A percentile compares a stretch with the other conserved stretches of the same genome.
Evolutionary conservation across 2,329 filamentous ascomycete species (phyloP).

Genomic region (Sclerotinia borealis): DNA sequence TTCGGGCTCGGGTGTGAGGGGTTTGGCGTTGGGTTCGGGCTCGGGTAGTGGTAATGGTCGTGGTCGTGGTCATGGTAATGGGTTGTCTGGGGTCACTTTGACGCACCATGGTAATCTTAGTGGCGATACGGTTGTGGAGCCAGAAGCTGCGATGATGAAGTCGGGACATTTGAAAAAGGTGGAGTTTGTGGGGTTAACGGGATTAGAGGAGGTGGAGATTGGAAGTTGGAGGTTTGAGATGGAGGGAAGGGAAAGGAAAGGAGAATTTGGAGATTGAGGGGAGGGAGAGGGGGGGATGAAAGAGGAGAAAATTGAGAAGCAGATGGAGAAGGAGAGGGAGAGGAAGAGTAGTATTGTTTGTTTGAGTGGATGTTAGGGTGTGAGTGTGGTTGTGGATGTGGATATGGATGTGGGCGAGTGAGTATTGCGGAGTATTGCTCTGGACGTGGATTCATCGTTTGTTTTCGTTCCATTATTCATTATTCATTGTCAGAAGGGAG

Average conservation of each 20-base stretch:
- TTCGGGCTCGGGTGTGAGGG: neutral
- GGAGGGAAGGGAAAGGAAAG: neutral
- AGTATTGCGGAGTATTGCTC: no score
- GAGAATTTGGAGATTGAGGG: neutral
- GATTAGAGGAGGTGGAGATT: neutral
- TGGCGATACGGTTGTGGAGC: neutral
- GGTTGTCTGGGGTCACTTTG: neutral
- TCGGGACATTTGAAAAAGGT: neutral
- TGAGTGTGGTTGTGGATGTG: neutral
- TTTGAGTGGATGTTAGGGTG: neutral
- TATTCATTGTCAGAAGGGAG: neutral
- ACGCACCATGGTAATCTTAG: neutral
- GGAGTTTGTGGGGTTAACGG: neutral
- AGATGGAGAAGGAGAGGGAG: neutral
- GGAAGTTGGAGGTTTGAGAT: neutral
- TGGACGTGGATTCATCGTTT: no score
- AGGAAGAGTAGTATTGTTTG: neutral
- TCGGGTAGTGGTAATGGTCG: neutral
- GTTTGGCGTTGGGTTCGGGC: neutral
- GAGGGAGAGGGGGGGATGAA: neutral
- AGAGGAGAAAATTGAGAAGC: neutral
- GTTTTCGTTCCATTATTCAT: neutral
- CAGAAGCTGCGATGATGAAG: neutral
- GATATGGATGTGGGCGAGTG: neutral
- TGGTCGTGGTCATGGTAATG: neutral